Evolutionary conservation across 2,329 filamentous ascomycete species (phyloP), one percentile per base, ranked within the genome.

Genomic region (Fusarium paranaense): DNA sequence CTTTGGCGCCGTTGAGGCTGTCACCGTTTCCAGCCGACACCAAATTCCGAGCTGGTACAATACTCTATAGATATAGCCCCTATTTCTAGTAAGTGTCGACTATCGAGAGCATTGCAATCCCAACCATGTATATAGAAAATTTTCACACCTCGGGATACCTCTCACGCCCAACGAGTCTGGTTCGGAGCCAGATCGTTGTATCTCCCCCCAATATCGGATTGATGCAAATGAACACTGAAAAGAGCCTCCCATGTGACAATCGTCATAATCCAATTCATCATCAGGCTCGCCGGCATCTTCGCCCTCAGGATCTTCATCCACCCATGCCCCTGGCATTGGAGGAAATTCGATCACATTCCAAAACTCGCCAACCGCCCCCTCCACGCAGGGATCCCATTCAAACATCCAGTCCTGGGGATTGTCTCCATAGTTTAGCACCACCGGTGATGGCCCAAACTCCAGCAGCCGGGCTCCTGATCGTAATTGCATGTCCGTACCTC

Each of bases 41-140:
- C 9, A 30, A 50, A 18, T 5, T 11, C 25, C 22, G 45, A 30
- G 6, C 5, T 14, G 3, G 6, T 22, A 3, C 20, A 42, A 22
- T 22, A 14, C 40, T 20, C n/a, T 8, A 18, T 38, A 18, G 35
- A 18, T 38, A 18, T 38, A 18, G 16, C 16, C 35, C 8, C 35
- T 38, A 35, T 38, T 42, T 42, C n/a, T 42, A 42, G 18, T 2
- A 2, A 40, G 37, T 40, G 2, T 42, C 38, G n/a, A 40, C 6
- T 40, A 1, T 40, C 18, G 9, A 40, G 9, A 5, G 3, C 20
- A 40, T n/a, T 20, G 2, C 0, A 7, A 20, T 2, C 4, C 0
- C 18, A 1, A 10, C 38, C 10, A 13, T 1, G 0, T 4, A n/a
- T 2, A 3, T 27, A 2, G 4, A n/a, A 52, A 52, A 2, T 4